phyloP scores from a whole-genome alignment of 2,329 filamentous ascomycete species.

The Neonectria ditissima region DNA sequence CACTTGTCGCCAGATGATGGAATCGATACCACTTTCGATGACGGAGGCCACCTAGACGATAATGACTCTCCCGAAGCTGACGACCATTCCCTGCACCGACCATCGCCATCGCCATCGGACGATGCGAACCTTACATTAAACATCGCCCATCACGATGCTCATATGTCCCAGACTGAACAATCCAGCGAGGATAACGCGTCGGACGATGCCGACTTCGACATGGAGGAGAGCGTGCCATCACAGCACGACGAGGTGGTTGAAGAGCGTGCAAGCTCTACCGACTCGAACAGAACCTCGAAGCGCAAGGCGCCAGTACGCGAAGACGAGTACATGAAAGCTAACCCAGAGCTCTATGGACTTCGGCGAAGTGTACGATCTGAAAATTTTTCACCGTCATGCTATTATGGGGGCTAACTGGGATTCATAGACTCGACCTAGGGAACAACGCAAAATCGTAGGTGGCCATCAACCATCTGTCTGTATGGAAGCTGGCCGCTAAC shows the following conservation, averaged over 20 bases:
- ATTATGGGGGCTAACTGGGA: slow-evolving; percentile 48
- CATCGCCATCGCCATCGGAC: slow-evolving; percentile 58
- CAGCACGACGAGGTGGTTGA: slow-evolving; percentile 61
- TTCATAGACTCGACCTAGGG: slow-evolving; percentile 65
- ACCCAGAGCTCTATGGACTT: slow-evolving; percentile 94
- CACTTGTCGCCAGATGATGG: slow-evolving; percentile 68
- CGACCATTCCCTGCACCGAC: slow-evolving; percentile 65
- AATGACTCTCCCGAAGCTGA: slow-evolving; percentile 82
- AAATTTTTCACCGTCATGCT: slow-evolving; percentile 35
- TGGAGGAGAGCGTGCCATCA: slow-evolving; percentile 67
- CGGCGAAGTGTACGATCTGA: slow-evolving; percentile 83
- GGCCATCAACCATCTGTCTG: slow-evolving; percentile 9
- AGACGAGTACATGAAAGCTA: slow-evolving; percentile 87
- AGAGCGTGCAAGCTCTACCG: slow-evolving; percentile 76
- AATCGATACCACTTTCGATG: slow-evolving; percentile 53
- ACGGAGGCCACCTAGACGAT: slow-evolving; percentile 59
- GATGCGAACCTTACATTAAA: slow-evolving; percentile 56
- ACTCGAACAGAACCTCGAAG: slow-evolving; percentile 77
- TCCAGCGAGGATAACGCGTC: slow-evolving; percentile 67
- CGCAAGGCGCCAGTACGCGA: slow-evolving; percentile 77
- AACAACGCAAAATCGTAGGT: slow-evolving; percentile 69
- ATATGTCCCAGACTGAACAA: slow-evolving; percentile 59
- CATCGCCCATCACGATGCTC: slow-evolving; percentile 54
- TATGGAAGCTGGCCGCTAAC: slow-evolving; percentile 26
- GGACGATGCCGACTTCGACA: slow-evolving; percentile 82